Evolutionary conservation across 2,329 filamentous ascomycete species (phyloP).

Genomic region (Didymella lethalis): DNA sequence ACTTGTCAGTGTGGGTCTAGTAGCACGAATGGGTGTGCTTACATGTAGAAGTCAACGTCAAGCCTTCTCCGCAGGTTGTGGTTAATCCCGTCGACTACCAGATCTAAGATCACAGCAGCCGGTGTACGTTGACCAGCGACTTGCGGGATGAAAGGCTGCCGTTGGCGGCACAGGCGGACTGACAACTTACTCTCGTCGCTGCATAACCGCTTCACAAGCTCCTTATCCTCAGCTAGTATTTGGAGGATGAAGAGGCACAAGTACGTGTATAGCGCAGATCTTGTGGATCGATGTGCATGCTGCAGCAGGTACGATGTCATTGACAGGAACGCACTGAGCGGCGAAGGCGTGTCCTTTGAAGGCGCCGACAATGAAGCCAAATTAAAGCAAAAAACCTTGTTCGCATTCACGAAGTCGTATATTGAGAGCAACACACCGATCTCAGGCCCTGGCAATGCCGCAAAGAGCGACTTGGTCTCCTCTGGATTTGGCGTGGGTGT

Average conservation of each 20-base stretch:
- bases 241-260: conserved; percentile 85
- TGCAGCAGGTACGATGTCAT: conserved; percentile 92
- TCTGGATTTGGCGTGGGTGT: conserved; percentile 73
- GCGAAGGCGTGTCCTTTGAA: conserved; percentile 70
- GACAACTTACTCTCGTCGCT: conserved; percentile 75
- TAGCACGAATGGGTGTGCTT: conserved; percentile 14
- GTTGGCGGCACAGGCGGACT: conserved; percentile 87
- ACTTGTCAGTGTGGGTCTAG: conserved; percentile 1
- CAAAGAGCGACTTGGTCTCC: conserved; percentile 82
- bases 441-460: conserved; percentile 78
- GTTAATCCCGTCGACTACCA: conserved; percentile 88
- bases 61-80: conserved; percentile 89
- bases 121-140: conserved; percentile 76
- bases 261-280: conserved; percentile 83
- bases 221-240: conserved; percentile 83
- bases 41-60: conserved; percentile 83
- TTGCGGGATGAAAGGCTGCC: conserved; percentile 82
- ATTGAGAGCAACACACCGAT: conserved; percentile 82
- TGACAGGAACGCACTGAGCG: conserved; percentile 84
- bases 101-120: conserved; percentile 80
- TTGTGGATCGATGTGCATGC: conserved; percentile 83
- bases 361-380: conserved; percentile 72
- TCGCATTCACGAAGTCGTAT: conserved; percentile 93
- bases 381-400: conserved; percentile 92
- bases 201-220: conserved; percentile 83